Conservation (phyloP, 257 asterid species). For the Solanum clarkiae region DNA sequence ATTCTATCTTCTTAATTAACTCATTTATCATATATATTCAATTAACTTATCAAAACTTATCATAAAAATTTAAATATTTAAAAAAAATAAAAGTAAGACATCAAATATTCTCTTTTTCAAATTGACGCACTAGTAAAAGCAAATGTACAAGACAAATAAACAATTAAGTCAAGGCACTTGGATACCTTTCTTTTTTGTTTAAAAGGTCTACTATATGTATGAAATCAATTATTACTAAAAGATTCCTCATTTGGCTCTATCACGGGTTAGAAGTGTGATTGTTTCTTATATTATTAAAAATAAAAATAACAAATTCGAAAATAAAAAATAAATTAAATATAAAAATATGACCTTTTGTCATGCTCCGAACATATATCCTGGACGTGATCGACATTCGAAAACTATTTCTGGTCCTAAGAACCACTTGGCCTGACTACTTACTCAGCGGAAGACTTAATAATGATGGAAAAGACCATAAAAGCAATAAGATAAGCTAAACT, state of each 20-base stretch:
- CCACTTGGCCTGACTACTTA: no score
- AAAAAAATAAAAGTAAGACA: background rate
- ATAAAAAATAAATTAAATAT: background rate
- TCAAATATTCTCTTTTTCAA: background rate
- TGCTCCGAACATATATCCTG: no score
- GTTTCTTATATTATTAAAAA: background rate
- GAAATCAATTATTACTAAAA: background rate
- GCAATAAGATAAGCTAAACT: no score
- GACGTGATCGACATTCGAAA: no score
- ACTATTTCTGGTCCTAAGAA: no score
- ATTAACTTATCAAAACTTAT: no score
- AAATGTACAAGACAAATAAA: background rate
- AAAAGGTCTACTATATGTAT: background rate
- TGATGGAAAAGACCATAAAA: no score
- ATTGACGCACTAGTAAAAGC: background rate
- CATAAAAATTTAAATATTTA: background rate
- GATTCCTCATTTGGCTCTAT: background rate
- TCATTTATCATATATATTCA: background rate
- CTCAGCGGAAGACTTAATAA: no score
- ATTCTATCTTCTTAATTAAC: no score
- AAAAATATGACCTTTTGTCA: background rate
- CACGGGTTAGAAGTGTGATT: background rate
- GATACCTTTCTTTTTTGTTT: background rate
- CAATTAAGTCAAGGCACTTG: background rate
- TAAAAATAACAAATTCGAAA: background rate